Conservation (phyloP, 176 grass and related monocot genomes). For the Juncus inflexus region DNA sequence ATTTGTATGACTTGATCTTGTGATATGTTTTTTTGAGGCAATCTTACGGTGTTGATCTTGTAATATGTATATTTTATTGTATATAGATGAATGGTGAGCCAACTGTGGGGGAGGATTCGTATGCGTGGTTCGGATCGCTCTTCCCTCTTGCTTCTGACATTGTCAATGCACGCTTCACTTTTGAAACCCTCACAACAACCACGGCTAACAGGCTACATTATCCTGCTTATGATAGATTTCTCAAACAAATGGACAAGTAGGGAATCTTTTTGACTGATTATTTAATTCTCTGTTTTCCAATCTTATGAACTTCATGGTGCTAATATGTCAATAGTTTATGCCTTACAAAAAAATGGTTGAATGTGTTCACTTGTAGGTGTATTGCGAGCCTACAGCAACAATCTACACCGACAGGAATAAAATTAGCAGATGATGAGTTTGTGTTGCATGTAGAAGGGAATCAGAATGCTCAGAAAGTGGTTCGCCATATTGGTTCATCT, state of each 20-base stretch:
- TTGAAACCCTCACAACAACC: constrained; percentile 65
- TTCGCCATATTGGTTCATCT: constrained; percentile 56
- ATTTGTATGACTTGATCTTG: neutral
- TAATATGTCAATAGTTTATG: neutral
- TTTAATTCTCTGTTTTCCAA: neutral
- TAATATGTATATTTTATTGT: neutral
- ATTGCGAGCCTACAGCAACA: constrained; percentile 49
- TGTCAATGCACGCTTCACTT: constrained; percentile 83
- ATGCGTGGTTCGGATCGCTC: constrained; percentile 77
- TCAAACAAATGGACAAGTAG: constrained; percentile 95
- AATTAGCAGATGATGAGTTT: constrained; percentile 74
- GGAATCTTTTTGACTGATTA: neutral
- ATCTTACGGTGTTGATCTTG: neutral
- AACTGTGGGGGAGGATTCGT: constrained; percentile 71
- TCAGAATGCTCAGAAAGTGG: constrained; percentile 64
- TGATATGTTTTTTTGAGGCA: neutral
- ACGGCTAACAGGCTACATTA: constrained; percentile 74
- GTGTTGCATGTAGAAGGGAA: constrained; percentile 76
- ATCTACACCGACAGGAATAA: constrained; percentile 53
- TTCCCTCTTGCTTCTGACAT: constrained; percentile 78
- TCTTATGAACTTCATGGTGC: neutral
- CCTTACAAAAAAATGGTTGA: neutral
- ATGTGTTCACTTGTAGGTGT: constrained; percentile 34
- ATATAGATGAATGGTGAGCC: constrained; percentile 71
- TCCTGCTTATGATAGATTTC: constrained; percentile 86